phyloP scores from a whole-genome alignment of 176 grass and related monocot genomes.

The Juncus effusus region DNA sequence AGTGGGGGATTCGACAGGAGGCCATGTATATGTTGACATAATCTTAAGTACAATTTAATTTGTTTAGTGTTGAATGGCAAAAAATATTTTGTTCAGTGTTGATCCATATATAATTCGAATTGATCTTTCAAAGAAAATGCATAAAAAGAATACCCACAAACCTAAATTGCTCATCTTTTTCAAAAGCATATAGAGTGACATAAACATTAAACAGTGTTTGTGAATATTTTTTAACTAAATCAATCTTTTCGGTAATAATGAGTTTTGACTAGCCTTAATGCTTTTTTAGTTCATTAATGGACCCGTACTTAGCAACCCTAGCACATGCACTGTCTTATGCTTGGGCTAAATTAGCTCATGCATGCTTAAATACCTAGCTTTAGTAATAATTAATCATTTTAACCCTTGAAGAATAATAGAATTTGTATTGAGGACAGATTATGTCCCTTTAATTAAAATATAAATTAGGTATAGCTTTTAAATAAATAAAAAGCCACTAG shows the following conservation, averaged over 20 bases:
- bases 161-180: too few relatives aligned
- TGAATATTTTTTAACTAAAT: too few relatives aligned
- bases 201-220: too few relatives aligned
- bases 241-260: slow-evolving; percentile 9
- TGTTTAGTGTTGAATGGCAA: too few relatives aligned
- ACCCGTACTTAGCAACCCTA: slow-evolving; percentile 23
- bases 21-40: too few relatives aligned
- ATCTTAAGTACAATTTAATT: too few relatives aligned
- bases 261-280: slow-evolving; percentile 21
- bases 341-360: slow-evolving; percentile 31
- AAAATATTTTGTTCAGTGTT: too few relatives aligned
- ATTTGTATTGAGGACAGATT: slow-evolving; percentile 14
- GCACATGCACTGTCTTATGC: slow-evolving; percentile 31
- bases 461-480: slow-evolving; percentile 17
- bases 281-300: background rate
- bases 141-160: too few relatives aligned
- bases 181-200: too few relatives aligned
- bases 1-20: too few relatives aligned
- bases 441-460: slow-evolving; percentile 11
- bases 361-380: slow-evolving; percentile 20
- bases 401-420: slow-evolving; percentile 13
- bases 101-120: too few relatives aligned
- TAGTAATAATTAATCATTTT: slow-evolving; percentile 21
- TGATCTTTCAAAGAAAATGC: too few relatives aligned
- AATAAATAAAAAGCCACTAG: slow-evolving; percentile 13